Conservation (phyloP, 257 asterid species). For the Paulownia fortunei region DNA sequence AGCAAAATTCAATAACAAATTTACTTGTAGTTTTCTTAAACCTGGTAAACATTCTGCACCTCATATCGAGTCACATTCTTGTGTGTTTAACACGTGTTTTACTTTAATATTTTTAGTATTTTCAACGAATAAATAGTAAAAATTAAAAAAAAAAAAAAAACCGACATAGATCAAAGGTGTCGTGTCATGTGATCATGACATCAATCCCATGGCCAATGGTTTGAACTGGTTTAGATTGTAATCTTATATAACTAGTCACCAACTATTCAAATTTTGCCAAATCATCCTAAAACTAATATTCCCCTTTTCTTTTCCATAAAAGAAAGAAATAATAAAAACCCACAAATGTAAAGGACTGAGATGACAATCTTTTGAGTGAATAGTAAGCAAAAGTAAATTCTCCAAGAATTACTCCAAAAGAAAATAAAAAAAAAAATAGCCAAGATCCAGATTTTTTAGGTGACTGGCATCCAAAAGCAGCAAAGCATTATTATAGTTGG, state of each 20-base stretch:
- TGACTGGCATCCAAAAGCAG: constrained; percentile 31
- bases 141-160: no score
- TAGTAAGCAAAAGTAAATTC: constrained; percentile 29
- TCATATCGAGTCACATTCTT: background rate
- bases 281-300: background rate
- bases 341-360: background rate
- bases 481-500: constrained; percentile 36
- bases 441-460: constrained; percentile 9
- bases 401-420: background rate
- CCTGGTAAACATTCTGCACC: background rate
- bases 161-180: no score
- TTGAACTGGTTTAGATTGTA: no score
- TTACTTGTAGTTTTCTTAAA: background rate
- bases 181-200: no score
- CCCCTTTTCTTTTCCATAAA: constrained; percentile 12
- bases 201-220: background rate
- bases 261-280: no score
- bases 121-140: background rate
- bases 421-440: background rate
- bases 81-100: background rate
- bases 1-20: background rate
- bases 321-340: background rate
- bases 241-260: no score
- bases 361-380: constrained; percentile 35
- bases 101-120: background rate